These are phyloP conservation scores for Didymella arachidicola DNA, from an alignment of 2,329 filamentous ascomycete species.

Conservation along the genomic window DNA sequence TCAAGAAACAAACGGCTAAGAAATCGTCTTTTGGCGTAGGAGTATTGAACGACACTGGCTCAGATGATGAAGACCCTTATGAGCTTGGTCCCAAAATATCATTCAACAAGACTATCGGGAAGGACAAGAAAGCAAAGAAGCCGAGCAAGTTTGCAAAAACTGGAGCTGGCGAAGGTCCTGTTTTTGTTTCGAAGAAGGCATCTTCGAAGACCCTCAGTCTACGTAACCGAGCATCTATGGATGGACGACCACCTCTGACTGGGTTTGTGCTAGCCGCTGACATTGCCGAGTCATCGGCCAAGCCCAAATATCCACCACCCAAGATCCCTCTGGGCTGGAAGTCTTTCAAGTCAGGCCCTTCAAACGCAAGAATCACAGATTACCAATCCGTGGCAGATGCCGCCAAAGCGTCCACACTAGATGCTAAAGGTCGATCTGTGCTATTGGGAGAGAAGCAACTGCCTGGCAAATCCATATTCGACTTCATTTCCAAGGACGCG, in stretches of 20 bases:
- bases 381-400: slow-evolving; percentile 76
- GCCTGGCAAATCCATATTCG: slow-evolving; percentile 93
- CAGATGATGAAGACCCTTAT: slow-evolving; percentile 94
- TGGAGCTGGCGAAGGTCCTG: slow-evolving; percentile 69
- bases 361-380: slow-evolving; percentile 44
- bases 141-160: slow-evolving; percentile 66
- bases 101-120: slow-evolving; percentile 82
- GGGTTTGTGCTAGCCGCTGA: slow-evolving; percentile 76
- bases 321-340: slow-evolving; percentile 77
- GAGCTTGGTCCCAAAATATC: slow-evolving; percentile 89
- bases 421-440: slow-evolving; percentile 78
- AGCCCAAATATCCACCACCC: slow-evolving; percentile 67
- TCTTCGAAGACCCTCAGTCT: slow-evolving; percentile 56
- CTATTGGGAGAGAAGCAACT: slow-evolving; percentile 81
- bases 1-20: slow-evolving; percentile 57
- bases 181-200: slow-evolving; percentile 76
- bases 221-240: slow-evolving; percentile 72
- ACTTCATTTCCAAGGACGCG: slow-evolving; percentile 81
- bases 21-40: slow-evolving; percentile 86
- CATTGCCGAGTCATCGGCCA: slow-evolving; percentile 52
- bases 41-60: slow-evolving; percentile 88
- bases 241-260: slow-evolving; percentile 79
- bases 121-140: slow-evolving; percentile 76
- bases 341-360: slow-evolving; percentile 56
- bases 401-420: slow-evolving; percentile 76